These are phyloP conservation scores for Aethionema arabicum DNA, from an alignment of 345 rosid species.

Conservation along the genomic window DNA sequence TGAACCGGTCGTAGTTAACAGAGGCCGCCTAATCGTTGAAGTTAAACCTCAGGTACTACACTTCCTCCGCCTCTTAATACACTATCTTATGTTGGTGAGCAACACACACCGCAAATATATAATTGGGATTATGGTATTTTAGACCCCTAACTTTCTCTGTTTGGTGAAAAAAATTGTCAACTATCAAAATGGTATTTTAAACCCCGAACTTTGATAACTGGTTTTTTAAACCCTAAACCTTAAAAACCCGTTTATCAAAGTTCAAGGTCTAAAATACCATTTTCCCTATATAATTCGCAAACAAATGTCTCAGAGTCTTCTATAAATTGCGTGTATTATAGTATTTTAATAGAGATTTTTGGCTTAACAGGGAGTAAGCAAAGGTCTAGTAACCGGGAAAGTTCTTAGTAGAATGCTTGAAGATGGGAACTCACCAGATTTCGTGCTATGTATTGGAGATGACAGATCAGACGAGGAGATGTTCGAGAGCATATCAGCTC, in stretches of 20 bases:
- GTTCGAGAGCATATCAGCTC: conserved; percentile 51
- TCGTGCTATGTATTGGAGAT: conserved; percentile 61
- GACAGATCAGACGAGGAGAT: conserved; percentile 70
- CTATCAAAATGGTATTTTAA: too few species aligned
- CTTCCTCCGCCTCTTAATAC: background rate
- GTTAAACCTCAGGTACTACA: conserved; percentile 59
- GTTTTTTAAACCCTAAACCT: too few species aligned
- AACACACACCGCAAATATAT: background rate
- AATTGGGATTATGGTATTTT: too few species aligned
- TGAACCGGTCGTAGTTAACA: conserved; percentile 57
- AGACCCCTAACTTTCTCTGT: too few species aligned
- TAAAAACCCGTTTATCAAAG: too few species aligned
- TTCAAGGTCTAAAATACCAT: too few species aligned
- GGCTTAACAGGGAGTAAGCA: conserved; percentile 49
- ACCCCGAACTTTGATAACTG: too few species aligned
- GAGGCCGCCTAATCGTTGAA: conserved; percentile 66
- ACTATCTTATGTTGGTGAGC: background rate
- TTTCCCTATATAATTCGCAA: background rate
- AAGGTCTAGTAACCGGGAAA: conserved; percentile 53
- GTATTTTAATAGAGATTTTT: conserved; percentile 12
- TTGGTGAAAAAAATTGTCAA: too few species aligned
- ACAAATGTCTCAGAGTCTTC: background rate
- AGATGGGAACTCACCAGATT: conserved; percentile 45
- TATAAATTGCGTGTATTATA: background rate
- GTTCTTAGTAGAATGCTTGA: conserved; percentile 42